phyloP scores from a whole-genome alignment of 345 rosid species.

The Rhodamnia rubescens region DNA sequence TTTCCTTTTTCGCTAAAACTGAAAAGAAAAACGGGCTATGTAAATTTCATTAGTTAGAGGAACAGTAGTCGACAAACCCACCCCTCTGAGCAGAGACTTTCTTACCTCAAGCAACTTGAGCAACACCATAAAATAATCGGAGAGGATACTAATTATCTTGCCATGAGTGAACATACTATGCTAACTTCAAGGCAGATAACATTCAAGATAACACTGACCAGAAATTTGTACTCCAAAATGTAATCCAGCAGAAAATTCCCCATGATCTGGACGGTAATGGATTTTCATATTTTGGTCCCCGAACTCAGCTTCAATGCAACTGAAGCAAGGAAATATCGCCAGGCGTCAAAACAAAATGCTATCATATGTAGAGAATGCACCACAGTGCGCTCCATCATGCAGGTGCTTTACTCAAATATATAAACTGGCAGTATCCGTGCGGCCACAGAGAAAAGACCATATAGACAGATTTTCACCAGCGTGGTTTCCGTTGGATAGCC shows the following conservation, averaged over 20 bases:
- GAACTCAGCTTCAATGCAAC: background rate
- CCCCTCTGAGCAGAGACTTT: background rate
- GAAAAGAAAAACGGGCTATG: rapidly evolving
- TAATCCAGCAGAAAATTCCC: background rate
- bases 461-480: background rate
- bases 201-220: background rate
- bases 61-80: background rate
- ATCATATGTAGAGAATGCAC: background rate
- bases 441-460: background rate
- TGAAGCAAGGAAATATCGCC: background rate
- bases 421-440: background rate
- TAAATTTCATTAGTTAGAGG: background rate
- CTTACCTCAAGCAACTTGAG: background rate
- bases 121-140: background rate
- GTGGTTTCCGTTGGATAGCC: background rate
- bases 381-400: background rate
- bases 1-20: background rate
- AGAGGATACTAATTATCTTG: background rate
- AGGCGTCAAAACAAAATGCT: background rate
- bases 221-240: background rate
- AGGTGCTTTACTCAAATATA: background rate
- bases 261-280: background rate
- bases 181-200: background rate
- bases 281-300: background rate
- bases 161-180: background rate